These are phyloP conservation scores for Powellomyces hirtus DNA, from an alignment of 192 early-diverging fungal genomes.

Conservation along the genomic window DNA sequence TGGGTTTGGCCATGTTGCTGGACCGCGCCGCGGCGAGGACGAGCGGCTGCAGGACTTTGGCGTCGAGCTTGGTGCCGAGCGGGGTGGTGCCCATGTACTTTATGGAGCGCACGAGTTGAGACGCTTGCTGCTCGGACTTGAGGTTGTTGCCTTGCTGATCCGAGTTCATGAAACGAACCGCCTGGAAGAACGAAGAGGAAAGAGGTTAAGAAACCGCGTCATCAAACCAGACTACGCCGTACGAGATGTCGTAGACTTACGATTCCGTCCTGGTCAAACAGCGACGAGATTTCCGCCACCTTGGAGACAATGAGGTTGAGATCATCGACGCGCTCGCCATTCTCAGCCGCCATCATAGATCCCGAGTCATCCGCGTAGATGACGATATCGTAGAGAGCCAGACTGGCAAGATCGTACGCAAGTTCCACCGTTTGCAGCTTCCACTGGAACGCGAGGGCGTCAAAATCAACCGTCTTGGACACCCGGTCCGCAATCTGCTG, in stretches of 20 bases:
- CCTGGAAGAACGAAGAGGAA: not conserved
- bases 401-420: constrained; percentile 19
- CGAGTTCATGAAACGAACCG: constrained; percentile 33
- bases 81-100: constrained; percentile 34
- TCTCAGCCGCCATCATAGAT: constrained; percentile 22
- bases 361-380: constrained; percentile 27
- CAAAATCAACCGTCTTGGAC: constrained; percentile 21
- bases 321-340: constrained; percentile 31
- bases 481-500: constrained; percentile 21
- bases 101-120: constrained; percentile 7
- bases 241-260: too few relatives aligned
- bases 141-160: constrained; percentile 26
- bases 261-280: constrained; percentile 34
- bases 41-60: constrained; percentile 26
- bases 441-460: constrained; percentile 9
- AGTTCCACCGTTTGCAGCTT: constrained; percentile 21
- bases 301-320: constrained; percentile 28
- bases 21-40: constrained; percentile 8
- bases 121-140: constrained; percentile 15
- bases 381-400: constrained; percentile 35
- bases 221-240: too few relatives aligned
- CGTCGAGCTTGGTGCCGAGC: constrained; percentile 31
- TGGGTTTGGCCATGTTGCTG: constrained; percentile 19
- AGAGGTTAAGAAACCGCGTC: too few relatives aligned
- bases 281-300: constrained; percentile 24